Conservation (phyloP, 352 stramenopile species). For the Pythium insidiosum region DNA sequence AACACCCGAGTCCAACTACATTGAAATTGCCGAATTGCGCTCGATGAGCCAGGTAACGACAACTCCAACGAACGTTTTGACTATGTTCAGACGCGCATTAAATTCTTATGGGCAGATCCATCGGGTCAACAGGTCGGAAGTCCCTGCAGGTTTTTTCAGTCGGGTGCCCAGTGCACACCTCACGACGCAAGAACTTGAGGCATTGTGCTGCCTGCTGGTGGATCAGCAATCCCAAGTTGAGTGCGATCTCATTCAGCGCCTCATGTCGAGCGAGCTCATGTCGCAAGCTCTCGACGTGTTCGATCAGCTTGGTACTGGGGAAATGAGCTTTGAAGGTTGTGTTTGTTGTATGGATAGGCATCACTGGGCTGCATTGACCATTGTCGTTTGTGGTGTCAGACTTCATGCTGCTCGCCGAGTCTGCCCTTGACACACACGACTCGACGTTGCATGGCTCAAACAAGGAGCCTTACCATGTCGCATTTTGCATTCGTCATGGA, state of each 20-base stretch:
- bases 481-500: slow-evolving; percentile 58
- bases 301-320: slow-evolving; percentile 35
- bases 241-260: no score
- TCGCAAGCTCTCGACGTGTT: slow-evolving; percentile 31
- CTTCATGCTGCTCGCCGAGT: slow-evolving; percentile 34
- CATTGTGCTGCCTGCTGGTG: neutral
- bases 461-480: slow-evolving; percentile 28
- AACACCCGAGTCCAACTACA: slow-evolving; percentile 38
- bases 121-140: neutral
- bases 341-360: no score
- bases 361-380: neutral
- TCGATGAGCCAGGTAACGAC: slow-evolving; percentile 39
- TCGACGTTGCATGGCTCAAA: slow-evolving; percentile 10
- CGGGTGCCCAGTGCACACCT: no score
- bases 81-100: neutral
- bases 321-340: slow-evolving; percentile 60
- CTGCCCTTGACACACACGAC: slow-evolving; percentile 23
- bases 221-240: no score
- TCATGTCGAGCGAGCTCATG: slow-evolving; percentile 40
- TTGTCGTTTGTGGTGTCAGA: no score
- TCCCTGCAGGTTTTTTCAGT: neutral
- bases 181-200: neutral
- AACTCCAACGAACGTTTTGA: neutral
- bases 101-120: no score
- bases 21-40: slow-evolving; percentile 62